These are phyloP conservation scores for Camellia japonica DNA, from an alignment of 148 eudicot species.

Conservation along the genomic window DNA sequence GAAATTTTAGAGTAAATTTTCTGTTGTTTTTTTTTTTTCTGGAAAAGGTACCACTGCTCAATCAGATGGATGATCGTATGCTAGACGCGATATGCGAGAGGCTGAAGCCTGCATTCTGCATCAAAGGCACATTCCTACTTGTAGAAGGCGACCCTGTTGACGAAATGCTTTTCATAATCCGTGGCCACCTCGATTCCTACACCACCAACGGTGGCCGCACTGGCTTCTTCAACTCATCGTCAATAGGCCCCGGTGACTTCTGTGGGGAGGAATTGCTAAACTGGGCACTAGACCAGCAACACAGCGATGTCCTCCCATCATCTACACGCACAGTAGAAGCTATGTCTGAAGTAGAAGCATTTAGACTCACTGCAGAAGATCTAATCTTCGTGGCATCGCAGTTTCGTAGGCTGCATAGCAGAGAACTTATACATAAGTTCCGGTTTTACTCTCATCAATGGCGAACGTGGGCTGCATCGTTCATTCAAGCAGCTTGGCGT, in stretches of 20 bases:
- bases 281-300: constrained; percentile 67
- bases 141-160: constrained; percentile 75
- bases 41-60: constrained; percentile 60
- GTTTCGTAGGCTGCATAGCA: constrained; percentile 66
- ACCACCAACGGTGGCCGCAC: constrained; percentile 84
- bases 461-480: constrained; percentile 77
- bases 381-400: constrained; percentile 68
- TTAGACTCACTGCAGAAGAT: constrained; percentile 61
- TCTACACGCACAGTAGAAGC: constrained; percentile 79
- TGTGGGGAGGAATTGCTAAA: constrained; percentile 81
- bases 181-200: constrained; percentile 62
- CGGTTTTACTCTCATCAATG: constrained; percentile 71
- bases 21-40: too few relatives aligned
- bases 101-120: constrained; percentile 57
- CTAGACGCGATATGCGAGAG: constrained; percentile 81
- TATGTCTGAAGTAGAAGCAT: constrained; percentile 70
- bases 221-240: constrained; percentile 69
- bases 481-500: constrained; percentile 75
- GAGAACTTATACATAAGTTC: constrained; percentile 57
- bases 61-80: constrained; percentile 69
- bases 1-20: too few relatives aligned
- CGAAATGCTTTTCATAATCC: constrained; percentile 72
- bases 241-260: constrained; percentile 58
- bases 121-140: constrained; percentile 53
- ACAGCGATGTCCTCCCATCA: constrained; percentile 54